A percentile compares a stretch with the other conserved stretches of the same genome.
phyloP scores from a whole-genome alignment of 2,329 filamentous ascomycete genomes.

The Biscogniauxia mediterranea region DNA sequence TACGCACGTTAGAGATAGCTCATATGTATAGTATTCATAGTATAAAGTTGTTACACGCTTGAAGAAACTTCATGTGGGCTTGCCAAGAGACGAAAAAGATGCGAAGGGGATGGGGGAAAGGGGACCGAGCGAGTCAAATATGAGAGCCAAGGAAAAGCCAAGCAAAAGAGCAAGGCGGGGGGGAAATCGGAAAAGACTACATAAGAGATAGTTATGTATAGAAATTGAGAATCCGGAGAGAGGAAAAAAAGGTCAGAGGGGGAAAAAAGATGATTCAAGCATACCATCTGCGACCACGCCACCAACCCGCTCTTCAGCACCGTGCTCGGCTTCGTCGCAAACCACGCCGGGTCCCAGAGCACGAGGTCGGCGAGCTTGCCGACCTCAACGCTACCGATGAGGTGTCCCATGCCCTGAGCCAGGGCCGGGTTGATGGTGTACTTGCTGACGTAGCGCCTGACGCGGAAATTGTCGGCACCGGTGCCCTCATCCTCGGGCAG shows the following conservation, averaged over 20 bases:
- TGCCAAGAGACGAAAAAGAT: constrained; percentile 1
- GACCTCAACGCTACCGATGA: constrained; percentile 83
- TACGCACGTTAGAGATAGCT: too few relatives aligned
- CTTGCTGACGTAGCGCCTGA: constrained; percentile 91
- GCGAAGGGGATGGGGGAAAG: neutral
- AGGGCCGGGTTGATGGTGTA: constrained; percentile 95
- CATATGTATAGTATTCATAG: neutral
- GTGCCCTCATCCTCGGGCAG: constrained; percentile 77
- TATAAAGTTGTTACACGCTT: too few relatives aligned
- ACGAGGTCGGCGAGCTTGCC: constrained; percentile 90
- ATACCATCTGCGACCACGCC: constrained; percentile 78
- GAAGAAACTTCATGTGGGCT: neutral
- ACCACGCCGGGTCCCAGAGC: constrained; percentile 80
- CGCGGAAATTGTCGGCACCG: constrained; percentile 83
- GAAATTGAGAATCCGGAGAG: neutral
- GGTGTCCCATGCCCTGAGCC: constrained; percentile 83
- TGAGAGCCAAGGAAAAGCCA: neutral
- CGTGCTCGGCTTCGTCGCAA: constrained; percentile 79
- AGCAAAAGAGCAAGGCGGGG: neutral
- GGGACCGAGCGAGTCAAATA: neutral
- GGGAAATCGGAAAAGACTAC: neutral
- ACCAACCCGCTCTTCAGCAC: constrained; percentile 90
- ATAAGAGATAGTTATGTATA: neutral
- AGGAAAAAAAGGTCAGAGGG: neutral
- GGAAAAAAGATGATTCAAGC: constrained; percentile 18